Conservation (phyloP, 805 yeast genomes). For the Pichia cabralensis region DNA sequence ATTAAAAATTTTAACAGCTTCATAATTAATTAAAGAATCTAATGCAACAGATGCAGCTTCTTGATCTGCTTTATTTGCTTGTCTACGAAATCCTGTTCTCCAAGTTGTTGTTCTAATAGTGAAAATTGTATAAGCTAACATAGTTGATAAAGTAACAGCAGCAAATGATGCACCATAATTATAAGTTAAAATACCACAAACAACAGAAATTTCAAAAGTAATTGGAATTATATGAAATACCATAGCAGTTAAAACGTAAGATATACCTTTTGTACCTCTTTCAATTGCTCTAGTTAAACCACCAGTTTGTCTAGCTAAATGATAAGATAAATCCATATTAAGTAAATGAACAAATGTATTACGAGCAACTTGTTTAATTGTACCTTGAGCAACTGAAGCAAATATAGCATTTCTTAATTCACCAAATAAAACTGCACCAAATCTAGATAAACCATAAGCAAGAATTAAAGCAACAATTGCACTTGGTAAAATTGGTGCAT, state of each 20-base stretch:
- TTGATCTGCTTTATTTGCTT: conserved; percentile 89
- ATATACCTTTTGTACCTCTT: conserved; percentile 94
- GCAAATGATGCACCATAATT: conserved; percentile 88
- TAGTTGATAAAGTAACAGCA: conserved; percentile 75
- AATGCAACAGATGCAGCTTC: conserved; percentile 91
- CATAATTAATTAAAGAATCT: conserved; percentile 89
- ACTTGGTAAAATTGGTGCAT: conserved; percentile 34
- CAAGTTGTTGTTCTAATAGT: conserved; percentile 91
- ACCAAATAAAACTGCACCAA: conserved; percentile 90
- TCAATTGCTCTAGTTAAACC: conserved; percentile 95
- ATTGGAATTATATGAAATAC: conserved; percentile 96
- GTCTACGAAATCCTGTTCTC: conserved; percentile 87
- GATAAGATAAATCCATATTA: conserved; percentile 81
- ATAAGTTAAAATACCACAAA: conserved; percentile 87
- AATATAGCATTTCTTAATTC: conserved; percentile 92
- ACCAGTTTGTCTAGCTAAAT: conserved; percentile 86
- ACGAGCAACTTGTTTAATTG: conserved; percentile 81
- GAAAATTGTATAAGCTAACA: conserved; percentile 80
- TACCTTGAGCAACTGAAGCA: conserved; percentile 91
- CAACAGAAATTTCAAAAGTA: conserved; percentile 83
- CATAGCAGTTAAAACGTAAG: conserved; percentile 88
- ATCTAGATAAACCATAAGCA: conserved; percentile 89
- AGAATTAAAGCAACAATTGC: conserved; percentile 58
- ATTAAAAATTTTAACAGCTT: conserved; percentile 89
- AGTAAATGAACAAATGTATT: conserved; percentile 80